phyloP scores from a whole-genome alignment of 768 basidiomycete genomes.

The Phlebiopsis flavidoalba region DNA sequence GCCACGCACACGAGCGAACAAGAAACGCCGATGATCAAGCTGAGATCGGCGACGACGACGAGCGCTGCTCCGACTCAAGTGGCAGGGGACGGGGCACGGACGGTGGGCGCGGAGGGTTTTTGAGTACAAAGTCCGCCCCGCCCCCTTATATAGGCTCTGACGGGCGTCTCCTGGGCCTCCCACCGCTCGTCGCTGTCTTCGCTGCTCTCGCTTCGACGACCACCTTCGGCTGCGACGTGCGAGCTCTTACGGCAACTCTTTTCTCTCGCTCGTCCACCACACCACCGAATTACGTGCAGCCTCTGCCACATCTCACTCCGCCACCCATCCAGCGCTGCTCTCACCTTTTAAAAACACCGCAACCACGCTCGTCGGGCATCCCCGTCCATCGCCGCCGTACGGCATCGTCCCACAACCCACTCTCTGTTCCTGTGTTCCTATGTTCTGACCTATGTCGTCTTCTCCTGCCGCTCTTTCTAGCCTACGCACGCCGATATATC shows the following conservation, averaged over 20 bases:
- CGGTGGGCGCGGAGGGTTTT: slow-evolving; percentile 9
- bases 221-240: not conserved
- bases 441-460: too few relatives aligned
- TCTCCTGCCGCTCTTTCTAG: not conserved
- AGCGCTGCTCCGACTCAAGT: slow-evolving; percentile 13
- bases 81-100: slow-evolving; percentile 10
- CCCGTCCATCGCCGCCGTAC: not conserved
- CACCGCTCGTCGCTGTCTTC: not conserved
- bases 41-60: slow-evolving; percentile 8
- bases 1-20: not conserved
- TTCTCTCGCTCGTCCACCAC: not conserved
- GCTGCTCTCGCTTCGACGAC: not conserved
- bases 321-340: not conserved
- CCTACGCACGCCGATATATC: not conserved
- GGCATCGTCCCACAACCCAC: not conserved
- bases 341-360: not conserved
- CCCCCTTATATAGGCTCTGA: not conserved
- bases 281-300: not conserved
- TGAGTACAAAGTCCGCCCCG: slow-evolving; percentile 3
- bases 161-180: not conserved
- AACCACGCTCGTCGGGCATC: not conserved
- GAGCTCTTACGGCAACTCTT: not conserved
- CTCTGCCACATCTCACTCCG: not conserved
- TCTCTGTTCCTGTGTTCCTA: not conserved
- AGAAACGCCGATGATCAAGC: slow-evolving; percentile 4